phyloP scores from a whole-genome alignment of 2,329 filamentous ascomycete genomes.

The Cercospora citrullina region DNA sequence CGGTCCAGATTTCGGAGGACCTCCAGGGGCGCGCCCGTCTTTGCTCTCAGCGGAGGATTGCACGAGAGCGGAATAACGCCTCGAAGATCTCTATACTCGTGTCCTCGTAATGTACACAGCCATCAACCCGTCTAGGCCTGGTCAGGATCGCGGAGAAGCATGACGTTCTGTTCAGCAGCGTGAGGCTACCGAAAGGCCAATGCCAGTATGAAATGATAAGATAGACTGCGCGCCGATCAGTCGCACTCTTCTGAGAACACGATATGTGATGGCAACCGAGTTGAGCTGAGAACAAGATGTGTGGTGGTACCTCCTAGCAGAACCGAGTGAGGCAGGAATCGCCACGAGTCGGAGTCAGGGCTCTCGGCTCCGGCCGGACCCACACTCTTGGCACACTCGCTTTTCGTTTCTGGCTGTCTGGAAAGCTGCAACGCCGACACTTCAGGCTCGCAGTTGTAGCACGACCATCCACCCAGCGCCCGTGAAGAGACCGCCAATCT shows the following conservation, averaged over 20 bases:
- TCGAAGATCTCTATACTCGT: not conserved
- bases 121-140: not conserved
- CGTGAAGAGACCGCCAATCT: slow-evolving; percentile 27
- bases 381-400: slow-evolving; percentile 10
- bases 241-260: not conserved
- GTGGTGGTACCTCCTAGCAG: not conserved
- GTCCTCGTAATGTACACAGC: not conserved
- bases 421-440: not conserved
- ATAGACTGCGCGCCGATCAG: not conserved
- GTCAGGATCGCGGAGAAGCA: not conserved
- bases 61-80: not conserved
- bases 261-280: not conserved
- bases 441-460: slow-evolving; percentile 16
- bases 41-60: not conserved
- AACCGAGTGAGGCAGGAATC: not conserved
- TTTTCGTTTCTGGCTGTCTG: slow-evolving; percentile 1
- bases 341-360: not conserved
- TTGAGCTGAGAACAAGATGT: not conserved
- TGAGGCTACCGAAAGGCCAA: not conserved
- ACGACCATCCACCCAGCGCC: slow-evolving; percentile 25
- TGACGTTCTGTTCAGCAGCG: not conserved
- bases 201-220: not conserved
- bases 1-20: too few relatives aligned
- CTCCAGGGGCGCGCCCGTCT: not conserved
- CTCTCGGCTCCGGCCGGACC: not conserved